phyloP scores from a whole-genome alignment of 2,329 filamentous ascomycete genomes.

The Neocatenulostroma microsporum region DNA sequence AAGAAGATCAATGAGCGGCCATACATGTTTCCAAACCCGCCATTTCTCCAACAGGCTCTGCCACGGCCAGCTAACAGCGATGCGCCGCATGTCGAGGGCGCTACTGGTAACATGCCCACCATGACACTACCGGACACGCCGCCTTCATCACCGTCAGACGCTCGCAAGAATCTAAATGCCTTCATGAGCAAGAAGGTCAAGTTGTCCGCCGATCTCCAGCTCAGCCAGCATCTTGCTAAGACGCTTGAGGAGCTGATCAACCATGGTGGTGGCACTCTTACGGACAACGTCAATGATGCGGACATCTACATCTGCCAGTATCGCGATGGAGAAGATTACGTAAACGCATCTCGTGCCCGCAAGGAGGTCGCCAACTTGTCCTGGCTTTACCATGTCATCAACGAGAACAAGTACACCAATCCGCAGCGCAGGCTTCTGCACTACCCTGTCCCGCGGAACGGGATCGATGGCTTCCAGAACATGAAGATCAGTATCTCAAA shows the following conservation, averaged over 20 bases:
- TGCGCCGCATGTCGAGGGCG: slow-evolving; percentile 55
- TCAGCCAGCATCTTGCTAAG: slow-evolving; percentile 57
- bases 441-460: slow-evolving; percentile 71
- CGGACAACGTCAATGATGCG: slow-evolving; percentile 57
- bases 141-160: slow-evolving; percentile 33
- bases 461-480: slow-evolving; percentile 69
- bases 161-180: slow-evolving; percentile 54
- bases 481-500: slow-evolving; percentile 86
- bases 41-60: slow-evolving; percentile 53
- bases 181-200: slow-evolving; percentile 72
- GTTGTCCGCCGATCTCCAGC: slow-evolving; percentile 65
- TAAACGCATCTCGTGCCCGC: slow-evolving; percentile 63
- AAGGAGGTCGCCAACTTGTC: slow-evolving; percentile 87
- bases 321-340: slow-evolving; percentile 71
- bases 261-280: slow-evolving; percentile 63
- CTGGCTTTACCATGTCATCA: slow-evolving; percentile 90
- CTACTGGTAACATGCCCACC: slow-evolving; percentile 46
- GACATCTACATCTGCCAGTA: slow-evolving; percentile 84
- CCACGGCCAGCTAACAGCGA: slow-evolving; percentile 12
- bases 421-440: slow-evolving; percentile 77
- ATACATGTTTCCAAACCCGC: slow-evolving; percentile 77
- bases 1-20: slow-evolving; percentile 83
- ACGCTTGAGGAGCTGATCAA: slow-evolving; percentile 65
- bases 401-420: slow-evolving; percentile 79
- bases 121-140: slow-evolving; percentile 37